Evolutionary conservation across 2,329 filamentous ascomycete genomes (phyloP).

Genomic region (Talaromyces sp.): DNA sequence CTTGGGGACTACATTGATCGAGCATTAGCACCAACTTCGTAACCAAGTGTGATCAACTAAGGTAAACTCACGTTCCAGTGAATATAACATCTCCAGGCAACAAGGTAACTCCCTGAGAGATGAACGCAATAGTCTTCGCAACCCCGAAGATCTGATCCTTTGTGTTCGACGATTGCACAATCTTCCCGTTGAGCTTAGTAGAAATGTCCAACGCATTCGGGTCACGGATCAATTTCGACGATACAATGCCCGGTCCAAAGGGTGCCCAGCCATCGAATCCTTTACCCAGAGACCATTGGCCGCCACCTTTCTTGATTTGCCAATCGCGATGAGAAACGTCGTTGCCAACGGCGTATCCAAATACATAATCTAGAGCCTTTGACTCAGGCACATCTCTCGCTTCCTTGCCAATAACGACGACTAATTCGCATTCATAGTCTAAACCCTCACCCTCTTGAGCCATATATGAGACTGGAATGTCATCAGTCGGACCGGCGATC

Average conservation of each 20-base stretch:
- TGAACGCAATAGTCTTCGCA: slow-evolving; percentile 45
- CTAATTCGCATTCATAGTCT: slow-evolving; percentile 79
- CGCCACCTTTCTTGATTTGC: slow-evolving; percentile 65
- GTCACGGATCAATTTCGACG: slow-evolving; percentile 45
- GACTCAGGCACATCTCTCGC: slow-evolving; percentile 63
- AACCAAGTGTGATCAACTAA: slow-evolving; percentile 18
- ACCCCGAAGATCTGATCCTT: slow-evolving; percentile 51
- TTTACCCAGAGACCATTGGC: slow-evolving; percentile 70
- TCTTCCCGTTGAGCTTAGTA: slow-evolving; percentile 49
- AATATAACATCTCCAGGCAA: slow-evolving; percentile 42
- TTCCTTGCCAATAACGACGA: slow-evolving; percentile 67
- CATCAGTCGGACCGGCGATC: slow-evolving; percentile 61
- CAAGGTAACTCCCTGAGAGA: slow-evolving; percentile 44
- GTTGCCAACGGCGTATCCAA: slow-evolving; percentile 73
- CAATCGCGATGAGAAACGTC: slow-evolving; percentile 78
- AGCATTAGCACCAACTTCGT: slow-evolving; percentile 62
- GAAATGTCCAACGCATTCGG: slow-evolving; percentile 41
- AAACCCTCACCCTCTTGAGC: slow-evolving; percentile 64
- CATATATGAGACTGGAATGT: slow-evolving; percentile 62
- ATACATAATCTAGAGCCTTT: slow-evolving; percentile 65
- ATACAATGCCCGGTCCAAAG: slow-evolving; percentile 68
- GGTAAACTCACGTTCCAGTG: slow-evolving; percentile 42
- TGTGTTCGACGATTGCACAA: slow-evolving; percentile 49
- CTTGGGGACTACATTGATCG: slow-evolving; percentile 54
- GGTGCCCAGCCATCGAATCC: slow-evolving; percentile 74